These are phyloP conservation scores for Albatrellus ellisii DNA, from an alignment of 768 basidiomycete species.

Conservation along the genomic window DNA sequence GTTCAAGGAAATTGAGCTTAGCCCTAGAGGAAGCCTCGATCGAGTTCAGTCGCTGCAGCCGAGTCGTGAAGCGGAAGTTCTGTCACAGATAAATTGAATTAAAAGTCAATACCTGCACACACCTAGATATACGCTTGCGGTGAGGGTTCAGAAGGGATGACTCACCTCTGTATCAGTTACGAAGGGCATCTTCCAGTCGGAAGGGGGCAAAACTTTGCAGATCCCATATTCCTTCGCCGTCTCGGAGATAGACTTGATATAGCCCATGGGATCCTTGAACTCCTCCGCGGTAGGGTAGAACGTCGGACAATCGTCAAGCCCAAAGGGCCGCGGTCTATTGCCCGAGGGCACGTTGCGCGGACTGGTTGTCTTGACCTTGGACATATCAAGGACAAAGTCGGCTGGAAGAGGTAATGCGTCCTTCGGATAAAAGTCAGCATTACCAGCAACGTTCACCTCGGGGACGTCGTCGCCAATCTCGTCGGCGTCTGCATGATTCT, in stretches of 20 bases:
- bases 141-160: too few relatives aligned
- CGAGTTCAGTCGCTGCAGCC: constrained; percentile 87
- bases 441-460: constrained; percentile 31
- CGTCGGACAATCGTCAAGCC: constrained; percentile 76
- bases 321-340: constrained; percentile 61
- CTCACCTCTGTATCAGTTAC: constrained; percentile 84
- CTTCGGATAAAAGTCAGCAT: constrained; percentile 24
- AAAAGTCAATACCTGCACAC: not conserved
- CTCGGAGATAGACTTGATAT: constrained; percentile 72
- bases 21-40: constrained; percentile 96
- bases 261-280: constrained; percentile 89
- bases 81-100: constrained; percentile 18
- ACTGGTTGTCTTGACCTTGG: constrained; percentile 54
- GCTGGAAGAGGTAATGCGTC: constrained; percentile 44
- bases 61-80: constrained; percentile 93
- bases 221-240: constrained; percentile 72
- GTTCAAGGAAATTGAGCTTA: constrained; percentile 94
- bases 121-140: constrained; percentile 7
- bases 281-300: constrained; percentile 86
- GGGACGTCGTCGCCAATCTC: constrained; percentile 43
- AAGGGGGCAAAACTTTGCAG: constrained; percentile 91
- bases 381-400: constrained; percentile 49
- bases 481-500: constrained; percentile 47
- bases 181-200: constrained; percentile 92
- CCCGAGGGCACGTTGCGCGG: constrained; percentile 28